Evolutionary conservation across 495 filamentous ascomycete genomes (phyloP).

Genomic region (Immersiella caudata): DNA sequence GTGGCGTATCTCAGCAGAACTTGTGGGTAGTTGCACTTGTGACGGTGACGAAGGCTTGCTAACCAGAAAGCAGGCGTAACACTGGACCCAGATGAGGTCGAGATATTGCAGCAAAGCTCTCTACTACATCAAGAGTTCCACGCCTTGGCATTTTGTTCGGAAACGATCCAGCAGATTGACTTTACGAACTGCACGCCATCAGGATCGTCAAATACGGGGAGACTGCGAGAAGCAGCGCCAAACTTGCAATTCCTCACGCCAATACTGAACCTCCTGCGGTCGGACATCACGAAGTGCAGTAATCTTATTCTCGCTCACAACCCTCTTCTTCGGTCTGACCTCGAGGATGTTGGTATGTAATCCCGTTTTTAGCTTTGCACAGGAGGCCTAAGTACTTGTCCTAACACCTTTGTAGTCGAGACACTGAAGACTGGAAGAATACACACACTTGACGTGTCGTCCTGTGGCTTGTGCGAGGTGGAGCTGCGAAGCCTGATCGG

Average conservation of each 20-base stretch:
- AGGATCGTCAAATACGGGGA: slow-evolving; percentile 14
- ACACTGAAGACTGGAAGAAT: slow-evolving; percentile 32
- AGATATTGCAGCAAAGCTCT: slow-evolving; percentile 41
- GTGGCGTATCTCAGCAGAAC: slow-evolving; percentile 38
- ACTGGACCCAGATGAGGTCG: slow-evolving; percentile 38
- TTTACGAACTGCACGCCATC: slow-evolving; percentile 40
- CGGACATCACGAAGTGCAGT: slow-evolving; percentile 37
- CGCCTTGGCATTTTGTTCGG: slow-evolving; percentile 49
- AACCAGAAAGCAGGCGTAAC: slow-evolving; percentile 30
- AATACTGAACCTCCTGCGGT: slow-evolving; percentile 34
- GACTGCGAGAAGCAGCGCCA: background rate
- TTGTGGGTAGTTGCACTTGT: slow-evolving; percentile 28
- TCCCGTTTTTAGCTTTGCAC: background rate
- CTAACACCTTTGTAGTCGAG: slow-evolving; percentile 23
- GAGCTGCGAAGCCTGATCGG: slow-evolving; percentile 44
- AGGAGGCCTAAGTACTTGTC: background rate
- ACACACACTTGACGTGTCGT: slow-evolving; percentile 36
- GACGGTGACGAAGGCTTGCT: slow-evolving; percentile 4
- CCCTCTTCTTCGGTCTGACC: slow-evolving; percentile 28
- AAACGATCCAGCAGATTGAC: slow-evolving; percentile 49
- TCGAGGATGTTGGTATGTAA: slow-evolving; percentile 35
- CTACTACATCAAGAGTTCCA: slow-evolving; percentile 52
- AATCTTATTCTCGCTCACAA: slow-evolving; percentile 35
- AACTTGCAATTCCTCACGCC: slow-evolving; percentile 38
- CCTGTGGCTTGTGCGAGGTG: slow-evolving; percentile 35